Percentiles rank a stretch among this genome's conserved stretches.
Conservation (phyloP, 148 eudicot species). For the Vaccinium vitisidaea region DNA sequence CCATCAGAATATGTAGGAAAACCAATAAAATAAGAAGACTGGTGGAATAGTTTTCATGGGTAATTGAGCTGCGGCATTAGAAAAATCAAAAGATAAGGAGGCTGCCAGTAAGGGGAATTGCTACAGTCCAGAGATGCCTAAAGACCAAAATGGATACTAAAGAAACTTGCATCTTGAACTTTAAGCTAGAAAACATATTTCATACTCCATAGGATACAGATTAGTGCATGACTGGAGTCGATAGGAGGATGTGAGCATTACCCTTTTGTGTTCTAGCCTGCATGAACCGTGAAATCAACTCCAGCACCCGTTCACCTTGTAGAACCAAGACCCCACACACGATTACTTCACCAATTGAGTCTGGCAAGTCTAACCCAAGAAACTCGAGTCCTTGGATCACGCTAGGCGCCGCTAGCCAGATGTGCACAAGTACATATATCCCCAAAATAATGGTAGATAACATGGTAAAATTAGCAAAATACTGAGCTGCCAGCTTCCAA, state of each 20-base stretch:
- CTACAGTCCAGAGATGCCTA: not conserved
- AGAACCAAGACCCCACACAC: slow-evolving; percentile 79
- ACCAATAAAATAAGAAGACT: not conserved
- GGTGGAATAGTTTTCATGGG: not conserved
- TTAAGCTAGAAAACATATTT: not conserved
- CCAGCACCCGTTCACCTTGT: slow-evolving; percentile 65
- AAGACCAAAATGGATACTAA: not conserved
- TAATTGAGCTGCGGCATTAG: not conserved
- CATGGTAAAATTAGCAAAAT: slow-evolving; percentile 81
- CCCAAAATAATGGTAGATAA: slow-evolving; percentile 60
- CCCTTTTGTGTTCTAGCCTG: slow-evolving; percentile 90
- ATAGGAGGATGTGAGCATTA: slow-evolving; percentile 25
- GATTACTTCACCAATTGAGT: slow-evolving; percentile 88
- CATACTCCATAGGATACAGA: not conserved
- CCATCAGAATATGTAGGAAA: slow-evolving; percentile 9
- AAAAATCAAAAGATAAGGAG: not conserved
- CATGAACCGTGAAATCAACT: slow-evolving; percentile 77
- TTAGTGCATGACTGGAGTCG: not conserved
- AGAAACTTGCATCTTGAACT: too few relatives aligned
- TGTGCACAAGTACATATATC: slow-evolving; percentile 59
- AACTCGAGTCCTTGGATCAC: slow-evolving; percentile 89
- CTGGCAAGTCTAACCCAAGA: slow-evolving; percentile 96
- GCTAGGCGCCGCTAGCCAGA: slow-evolving; percentile 63
- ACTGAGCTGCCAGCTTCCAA: slow-evolving; percentile 76
- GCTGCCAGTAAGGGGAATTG: not conserved